Evolutionary conservation across 2,329 filamentous ascomycete species (phyloP).

Genomic region (Ophiocordyceps polyrhachis-furcata): DNA sequence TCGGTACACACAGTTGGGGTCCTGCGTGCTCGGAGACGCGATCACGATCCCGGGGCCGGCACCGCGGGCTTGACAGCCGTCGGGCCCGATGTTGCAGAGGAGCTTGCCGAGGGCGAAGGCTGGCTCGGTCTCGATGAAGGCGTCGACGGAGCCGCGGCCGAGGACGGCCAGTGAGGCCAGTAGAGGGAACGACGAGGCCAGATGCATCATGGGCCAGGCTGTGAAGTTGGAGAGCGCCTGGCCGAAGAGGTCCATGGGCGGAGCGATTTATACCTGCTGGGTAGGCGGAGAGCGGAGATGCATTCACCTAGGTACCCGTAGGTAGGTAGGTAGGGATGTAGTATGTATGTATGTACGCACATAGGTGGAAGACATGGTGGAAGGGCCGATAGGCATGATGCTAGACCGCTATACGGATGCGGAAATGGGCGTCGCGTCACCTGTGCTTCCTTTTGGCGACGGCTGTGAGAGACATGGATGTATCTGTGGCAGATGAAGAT

Average conservation of each 20-base stretch:
- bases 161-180: slow-evolving; percentile 33
- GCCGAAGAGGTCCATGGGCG: slow-evolving; percentile 8
- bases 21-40: slow-evolving; percentile 32
- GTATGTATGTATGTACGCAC: too few relatives aligned
- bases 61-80: slow-evolving; percentile 28
- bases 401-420: too few relatives aligned
- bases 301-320: neutral
- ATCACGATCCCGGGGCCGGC: slow-evolving; percentile 33
- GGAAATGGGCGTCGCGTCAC: too few relatives aligned
- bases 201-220: slow-evolving; percentile 27
- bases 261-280: neutral
- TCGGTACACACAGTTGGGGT: slow-evolving; percentile 34
- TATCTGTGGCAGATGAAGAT: too few relatives aligned
- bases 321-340: neutral
- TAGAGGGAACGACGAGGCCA: slow-evolving; percentile 28
- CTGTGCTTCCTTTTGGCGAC: too few relatives aligned
- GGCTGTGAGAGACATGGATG: too few relatives aligned
- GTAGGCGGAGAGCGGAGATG: too few relatives aligned
- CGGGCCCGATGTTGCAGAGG: slow-evolving; percentile 39
- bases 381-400: neutral
- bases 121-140: slow-evolving; percentile 32
- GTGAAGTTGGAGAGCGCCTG: slow-evolving; percentile 9
- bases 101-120: slow-evolving; percentile 31
- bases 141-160: slow-evolving; percentile 29
- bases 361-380: neutral